A percentile compares a stretch with the other conserved stretches of the same genome.
Conservation (phyloP, 495 filamentous ascomycete genomes). For the Cenococcum geophilum region DNA sequence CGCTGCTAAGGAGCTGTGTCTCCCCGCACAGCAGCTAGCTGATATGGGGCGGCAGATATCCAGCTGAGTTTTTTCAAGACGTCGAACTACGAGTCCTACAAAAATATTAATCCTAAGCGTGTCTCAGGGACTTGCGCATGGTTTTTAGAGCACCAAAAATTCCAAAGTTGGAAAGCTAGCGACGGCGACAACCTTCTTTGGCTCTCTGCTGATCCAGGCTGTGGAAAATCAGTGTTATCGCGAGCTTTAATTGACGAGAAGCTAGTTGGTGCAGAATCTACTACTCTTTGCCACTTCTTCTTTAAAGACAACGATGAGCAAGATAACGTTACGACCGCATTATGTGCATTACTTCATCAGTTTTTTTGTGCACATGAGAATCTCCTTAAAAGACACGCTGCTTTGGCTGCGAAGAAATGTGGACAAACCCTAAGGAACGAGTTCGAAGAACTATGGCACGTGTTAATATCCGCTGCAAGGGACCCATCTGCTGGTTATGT, state of each 20-base stretch:
- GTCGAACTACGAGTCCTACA: too few species aligned
- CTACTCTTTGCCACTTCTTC: slow-evolving; percentile 41
- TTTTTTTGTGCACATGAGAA: slow-evolving; percentile 31
- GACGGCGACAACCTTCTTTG: slow-evolving; percentile 41
- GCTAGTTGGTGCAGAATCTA: slow-evolving; percentile 24
- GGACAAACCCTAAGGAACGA: slow-evolving; percentile 28
- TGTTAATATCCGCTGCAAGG: too few species aligned
- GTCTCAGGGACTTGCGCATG: too few species aligned
- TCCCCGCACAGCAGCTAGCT: too few species aligned
- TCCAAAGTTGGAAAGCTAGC: too few species aligned
- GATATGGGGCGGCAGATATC: too few species aligned
- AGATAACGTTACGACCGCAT: slow-evolving; percentile 31
- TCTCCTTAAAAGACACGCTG: neutral
- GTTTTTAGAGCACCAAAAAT: too few species aligned
- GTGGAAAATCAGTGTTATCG: slow-evolving; percentile 44
- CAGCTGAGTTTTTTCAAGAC: too few species aligned
- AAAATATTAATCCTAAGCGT: too few species aligned
- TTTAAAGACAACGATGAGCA: slow-evolving; percentile 43
- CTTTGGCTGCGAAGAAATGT: too few species aligned
- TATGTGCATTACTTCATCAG: slow-evolving; percentile 43
- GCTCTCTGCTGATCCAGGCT: slow-evolving; percentile 45
- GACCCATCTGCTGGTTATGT: too few species aligned
- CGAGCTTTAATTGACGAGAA: slow-evolving; percentile 36
- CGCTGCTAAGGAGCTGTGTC: too few species aligned
- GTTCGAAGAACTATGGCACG: neutral